Base-by-base conservation (phyloP, 495 filamentous ascomycete species). In the Polyplosphaeria fusca region DNA sequence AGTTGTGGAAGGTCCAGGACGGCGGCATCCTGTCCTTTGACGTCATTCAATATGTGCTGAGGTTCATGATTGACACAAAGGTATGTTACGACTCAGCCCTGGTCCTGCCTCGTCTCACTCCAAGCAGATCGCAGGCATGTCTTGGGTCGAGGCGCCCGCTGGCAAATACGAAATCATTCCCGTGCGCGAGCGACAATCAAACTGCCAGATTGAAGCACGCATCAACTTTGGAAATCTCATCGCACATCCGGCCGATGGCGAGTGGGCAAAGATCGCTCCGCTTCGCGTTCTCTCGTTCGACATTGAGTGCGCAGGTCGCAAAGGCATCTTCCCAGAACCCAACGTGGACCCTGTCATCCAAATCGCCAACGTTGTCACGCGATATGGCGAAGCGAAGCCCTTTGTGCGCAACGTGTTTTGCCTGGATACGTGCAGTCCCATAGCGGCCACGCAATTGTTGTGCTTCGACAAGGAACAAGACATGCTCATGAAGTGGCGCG, bases 221-320 rank as follows among this genome's bases (percentile, higher is more conserved):
- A 78, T 93, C 18, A 83, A 86, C 71, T 96, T 91, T 63, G 74
- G 72, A 52, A 83, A 96, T 65, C 73, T 99, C 32, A 86, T 96
- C 55, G 83, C 93, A 5, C 92, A 97, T 68, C 78, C 87, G 22
- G 82, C 88, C n/a, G 86, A 88, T 53, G 93, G 91, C 3, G 93
- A 97, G 68, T 99, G 93, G 89, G 89, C 88, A 9, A 99, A 96
- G 73, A 97, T 99, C 89, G 94, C 93, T 0, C 93, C 93, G 1
- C 76, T 99, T 18, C 83, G 93, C 32, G 84, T 96, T 47, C 71
- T 99, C 13, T 96, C 91, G 2, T 96, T 99, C 60, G 93, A 99
- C 82, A 99, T 99, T 61, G 93, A 99, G 69, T 99, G 93, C 68
- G 94, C 93, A 55, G 93, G 93, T 23, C 88, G 93, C 59, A 96